Percentiles rank a stretch among this genome's conserved stretches.
These are phyloP conservation scores for Lichtheimia hyalospora DNA, from an alignment of 371 early-diverging fungal species.

Conservation along the genomic window DNA sequence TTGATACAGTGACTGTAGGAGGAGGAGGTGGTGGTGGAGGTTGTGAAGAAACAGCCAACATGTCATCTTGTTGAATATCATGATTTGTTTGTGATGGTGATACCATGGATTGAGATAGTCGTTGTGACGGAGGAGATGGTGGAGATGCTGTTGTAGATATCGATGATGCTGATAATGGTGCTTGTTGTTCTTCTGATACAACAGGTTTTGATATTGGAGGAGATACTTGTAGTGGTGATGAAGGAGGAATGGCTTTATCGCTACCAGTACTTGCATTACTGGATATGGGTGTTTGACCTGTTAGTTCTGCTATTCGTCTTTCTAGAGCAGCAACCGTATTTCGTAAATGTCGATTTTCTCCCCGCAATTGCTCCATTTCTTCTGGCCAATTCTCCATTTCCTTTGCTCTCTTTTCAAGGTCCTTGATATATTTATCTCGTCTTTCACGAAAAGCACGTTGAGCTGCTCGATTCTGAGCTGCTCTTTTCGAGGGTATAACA, in stretches of 20 bases:
- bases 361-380: constrained; percentile 39
- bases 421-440: constrained; percentile 48
- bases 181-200: too few relatives aligned
- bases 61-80: neutral
- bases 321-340: constrained; percentile 16
- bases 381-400: constrained; percentile 50
- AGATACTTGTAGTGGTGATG: constrained; percentile 12
- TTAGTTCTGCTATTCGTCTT: constrained; percentile 12
- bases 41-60: too few relatives aligned
- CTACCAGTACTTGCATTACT: constrained; percentile 5
- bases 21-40: neutral
- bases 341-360: constrained; percentile 38
- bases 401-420: constrained; percentile 43
- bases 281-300: constrained; percentile 11
- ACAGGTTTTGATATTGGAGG: neutral
- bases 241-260: neutral
- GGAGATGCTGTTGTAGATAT: too few relatives aligned
- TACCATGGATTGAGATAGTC: neutral
- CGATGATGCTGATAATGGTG: too few relatives aligned
- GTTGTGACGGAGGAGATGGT: too few relatives aligned
- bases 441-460: constrained; percentile 51
- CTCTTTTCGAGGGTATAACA: constrained; percentile 33
- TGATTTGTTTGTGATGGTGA: neutral
- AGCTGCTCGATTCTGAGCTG: constrained; percentile 46
- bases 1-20: neutral